Base-by-base conservation (phyloP, 305 asterid genomes). In the Rubia balearica region DNA sequence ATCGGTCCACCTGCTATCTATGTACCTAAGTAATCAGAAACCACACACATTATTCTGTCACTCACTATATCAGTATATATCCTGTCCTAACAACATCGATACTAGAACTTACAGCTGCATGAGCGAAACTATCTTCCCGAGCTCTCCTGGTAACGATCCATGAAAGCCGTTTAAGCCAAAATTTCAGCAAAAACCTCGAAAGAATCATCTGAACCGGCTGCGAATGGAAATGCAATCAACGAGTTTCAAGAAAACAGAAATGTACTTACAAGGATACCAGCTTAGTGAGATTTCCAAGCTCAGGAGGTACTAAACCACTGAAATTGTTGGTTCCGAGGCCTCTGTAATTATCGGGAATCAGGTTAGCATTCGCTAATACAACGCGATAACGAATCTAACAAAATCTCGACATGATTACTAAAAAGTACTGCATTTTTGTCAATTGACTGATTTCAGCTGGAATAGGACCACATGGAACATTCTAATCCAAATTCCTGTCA, bases 1-100 rank as follows among this genome's bases (percentile, higher is more conserved):
- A 86, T 83, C 16, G 84, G 86, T 71, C 91, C 95, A 69, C 83
- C 77, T 84, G 83, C 91, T 84, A 66, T 86, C 91, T 12, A 88
- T 86, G 69, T 88, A 88, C 84, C 95, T 88, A 74, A 72, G 74
- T 71, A 67, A 62, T 64, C 65, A 65, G 24, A 71, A 55, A 65
- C 57, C 55, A 70, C 22, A 62, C 8, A 14, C n/a, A 24, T 61
- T 51, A 51, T 51, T 17, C 49, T 17, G 19, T 6, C 36, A 33
- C 33, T 33, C 2, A 33, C 36, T 33, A 2, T 33, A 33, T 33
- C 36, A 2, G 2, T 33, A 33, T 33, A 3, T 30, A 30, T 30
- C 36, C 36, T 33, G 36, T 33, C 36, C 36, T 30, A 30, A 30
- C 33, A 33, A 33, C 36, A 33, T 33, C 36, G 5, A 33, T 33